These are phyloP conservation scores for Heterobasidion parviporum DNA, from an alignment of 1,284 basidiomycete genomes.

Conservation along the genomic window DNA sequence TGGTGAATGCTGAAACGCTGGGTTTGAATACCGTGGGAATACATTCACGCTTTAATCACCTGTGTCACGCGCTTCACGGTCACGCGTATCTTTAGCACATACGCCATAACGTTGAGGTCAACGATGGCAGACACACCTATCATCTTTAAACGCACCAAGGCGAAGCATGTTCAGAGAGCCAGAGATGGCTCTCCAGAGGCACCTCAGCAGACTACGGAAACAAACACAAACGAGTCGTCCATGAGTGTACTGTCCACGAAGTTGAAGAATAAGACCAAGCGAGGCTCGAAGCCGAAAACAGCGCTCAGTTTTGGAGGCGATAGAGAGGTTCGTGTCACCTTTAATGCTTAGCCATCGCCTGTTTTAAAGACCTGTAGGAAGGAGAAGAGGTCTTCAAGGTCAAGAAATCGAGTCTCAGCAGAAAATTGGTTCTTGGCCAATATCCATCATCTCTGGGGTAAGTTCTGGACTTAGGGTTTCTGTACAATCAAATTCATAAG, in stretches of 20 bases:
- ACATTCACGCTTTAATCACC: not conserved
- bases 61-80: not conserved
- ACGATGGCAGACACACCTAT: constrained; percentile 24
- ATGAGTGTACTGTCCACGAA: constrained; percentile 54
- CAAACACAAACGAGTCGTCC: constrained; percentile 29
- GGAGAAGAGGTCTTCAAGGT: constrained; percentile 58
- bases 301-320: constrained; percentile 78
- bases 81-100: not conserved
- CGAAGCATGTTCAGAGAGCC: constrained; percentile 43
- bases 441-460: constrained; percentile 36
- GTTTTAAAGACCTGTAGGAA: constrained; percentile 32
- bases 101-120: constrained; percentile 2
- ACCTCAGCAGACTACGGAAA: constrained; percentile 18
- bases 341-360: constrained; percentile 11
- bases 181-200: constrained; percentile 30
- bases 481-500: not conserved
- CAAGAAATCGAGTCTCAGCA: constrained; percentile 70
- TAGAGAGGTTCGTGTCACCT: constrained; percentile 53
- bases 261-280: constrained; percentile 58
- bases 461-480: constrained; percentile 10
- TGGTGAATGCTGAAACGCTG: not conserved
- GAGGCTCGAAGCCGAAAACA: constrained; percentile 52
- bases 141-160: constrained; percentile 48
- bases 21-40: not conserved
- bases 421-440: constrained; percentile 49